Base-by-base conservation (phyloP, 1,139 yeast genomes). In the Suhomyces choctaworum region DNA sequence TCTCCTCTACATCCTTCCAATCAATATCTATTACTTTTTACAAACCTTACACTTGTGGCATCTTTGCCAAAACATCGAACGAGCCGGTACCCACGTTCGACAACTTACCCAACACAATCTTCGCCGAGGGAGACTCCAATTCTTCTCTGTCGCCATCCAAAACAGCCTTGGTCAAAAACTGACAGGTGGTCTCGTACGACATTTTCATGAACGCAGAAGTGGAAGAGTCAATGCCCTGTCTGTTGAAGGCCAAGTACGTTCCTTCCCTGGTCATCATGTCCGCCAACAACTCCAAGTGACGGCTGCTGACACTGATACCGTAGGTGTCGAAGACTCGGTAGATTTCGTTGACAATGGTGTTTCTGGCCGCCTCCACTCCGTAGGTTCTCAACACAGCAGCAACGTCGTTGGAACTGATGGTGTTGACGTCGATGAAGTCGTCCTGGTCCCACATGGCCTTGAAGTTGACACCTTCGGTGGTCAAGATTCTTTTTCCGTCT, bases 211-310 rank as follows among this genome's bases (percentile, higher is more conserved):
- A 87, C 21, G 97, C 86, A 8, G 97, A 90, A 2, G 97, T 89
- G 15, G 94, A 81, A 2, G 96, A 77, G 60, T 92, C 97, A 60
- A 94, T 90, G 64, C 98, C 98, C 68, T 89, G 96, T 74, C 99
- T 84, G 66, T 89, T 90, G 73, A 94, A 94, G 17, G 99, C 96
- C 60, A 92, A 70, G 60, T 90, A 94, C 3, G 94, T 79, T 54
- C 99, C 99, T 66, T 92, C 97, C 62, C 98, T 80, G 4, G 99
- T 94, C 99, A 94, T 94, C 90, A 88, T 87, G 64, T 94, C 99
- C 46, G 96, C 98, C 64, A 94, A 84, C 60, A 94, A 78, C 58
- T 92, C 97, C 68, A 94, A 79, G 69, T 94, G 99, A 62, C 98
- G 89, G 35, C 80, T 70, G 41, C 95, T 86, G 45, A 94, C 98